Evolutionary conservation across 2,329 filamentous ascomycete species (phyloP).

Genomic region (Elsinoe fawcettii): DNA sequence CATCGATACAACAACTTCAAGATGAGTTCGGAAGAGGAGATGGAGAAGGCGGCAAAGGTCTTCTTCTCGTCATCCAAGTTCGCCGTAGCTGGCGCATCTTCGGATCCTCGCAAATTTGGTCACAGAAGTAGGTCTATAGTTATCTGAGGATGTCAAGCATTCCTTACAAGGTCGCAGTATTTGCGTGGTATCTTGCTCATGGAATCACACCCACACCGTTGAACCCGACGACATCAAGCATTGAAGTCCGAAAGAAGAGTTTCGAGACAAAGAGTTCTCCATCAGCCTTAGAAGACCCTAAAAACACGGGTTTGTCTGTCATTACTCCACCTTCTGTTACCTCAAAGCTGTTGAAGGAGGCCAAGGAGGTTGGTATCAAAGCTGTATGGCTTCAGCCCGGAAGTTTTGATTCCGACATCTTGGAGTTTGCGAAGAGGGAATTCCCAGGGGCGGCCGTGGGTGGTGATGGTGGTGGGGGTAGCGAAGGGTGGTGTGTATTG

Average conservation of each 20-base stretch:
- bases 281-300: conserved; percentile 55
- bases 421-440: conserved; percentile 59
- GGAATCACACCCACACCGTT: conserved; percentile 71
- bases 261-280: conserved; percentile 61
- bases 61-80: conserved; percentile 78
- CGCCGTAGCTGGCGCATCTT: conserved; percentile 84
- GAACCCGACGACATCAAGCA: conserved; percentile 62
- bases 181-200: conserved; percentile 79
- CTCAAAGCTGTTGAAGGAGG: conserved; percentile 65
- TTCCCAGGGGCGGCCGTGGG: conserved; percentile 62
- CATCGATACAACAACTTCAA: background rate
- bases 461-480: conserved; percentile 57
- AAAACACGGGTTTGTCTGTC: conserved; percentile 68
- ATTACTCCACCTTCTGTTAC: conserved; percentile 81
- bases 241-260: conserved; percentile 53
- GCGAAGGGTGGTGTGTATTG: conserved; percentile 79
- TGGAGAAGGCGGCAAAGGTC: conserved; percentile 62
- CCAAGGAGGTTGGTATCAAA: conserved; percentile 62
- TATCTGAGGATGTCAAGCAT: background rate
- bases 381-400: conserved; percentile 89
- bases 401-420: conserved; percentile 68
- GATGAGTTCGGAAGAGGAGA: conserved; percentile 28
- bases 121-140: conserved; percentile 59
- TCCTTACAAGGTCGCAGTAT: conserved; percentile 49
- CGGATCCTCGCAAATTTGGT: conserved; percentile 76